Percentiles rank a stretch among this genome's conserved stretches.
Conservation (phyloP, 345 rosid genomes). For the Citrus hindsii region DNA sequence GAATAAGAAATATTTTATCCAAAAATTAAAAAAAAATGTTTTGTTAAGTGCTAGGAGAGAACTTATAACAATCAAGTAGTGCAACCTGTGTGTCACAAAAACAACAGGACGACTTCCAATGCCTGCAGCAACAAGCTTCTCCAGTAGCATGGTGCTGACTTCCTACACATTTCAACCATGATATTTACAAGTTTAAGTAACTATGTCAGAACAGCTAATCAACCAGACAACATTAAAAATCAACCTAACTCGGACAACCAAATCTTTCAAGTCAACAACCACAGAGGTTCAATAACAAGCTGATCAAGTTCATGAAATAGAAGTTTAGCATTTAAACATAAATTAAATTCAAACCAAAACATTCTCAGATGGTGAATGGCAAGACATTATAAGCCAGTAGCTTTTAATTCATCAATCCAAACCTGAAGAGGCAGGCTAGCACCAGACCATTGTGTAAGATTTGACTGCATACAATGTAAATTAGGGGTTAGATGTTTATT, state of each 20-base stretch:
- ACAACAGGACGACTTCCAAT: conserved; percentile 95
- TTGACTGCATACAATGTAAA: conserved; percentile 61
- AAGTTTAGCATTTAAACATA: background rate
- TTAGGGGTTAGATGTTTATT: background rate
- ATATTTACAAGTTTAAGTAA: background rate
- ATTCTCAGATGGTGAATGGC: background rate
- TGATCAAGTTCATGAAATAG: background rate
- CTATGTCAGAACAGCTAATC: background rate
- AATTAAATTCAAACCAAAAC: background rate
- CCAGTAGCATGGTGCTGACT: conserved; percentile 77
- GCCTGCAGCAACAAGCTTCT: conserved; percentile 83
- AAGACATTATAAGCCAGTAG: background rate
- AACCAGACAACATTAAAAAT: background rate
- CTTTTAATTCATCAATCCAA: conserved; percentile 4
- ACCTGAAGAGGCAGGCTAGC: conserved; percentile 98
- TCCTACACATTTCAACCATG: conserved; percentile 50
- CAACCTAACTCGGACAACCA: background rate
- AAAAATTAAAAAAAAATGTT: no score
- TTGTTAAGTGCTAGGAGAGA: background rate
- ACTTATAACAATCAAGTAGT: background rate
- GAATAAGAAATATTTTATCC: background rate
- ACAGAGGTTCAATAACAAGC: background rate
- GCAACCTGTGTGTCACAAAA: conserved; percentile 94
- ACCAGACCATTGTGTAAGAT: conserved; percentile 93
- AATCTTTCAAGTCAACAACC: background rate